Conservation (phyloP, 2,329 filamentous ascomycete genomes). For the Neocucurbitaria cava region DNA sequence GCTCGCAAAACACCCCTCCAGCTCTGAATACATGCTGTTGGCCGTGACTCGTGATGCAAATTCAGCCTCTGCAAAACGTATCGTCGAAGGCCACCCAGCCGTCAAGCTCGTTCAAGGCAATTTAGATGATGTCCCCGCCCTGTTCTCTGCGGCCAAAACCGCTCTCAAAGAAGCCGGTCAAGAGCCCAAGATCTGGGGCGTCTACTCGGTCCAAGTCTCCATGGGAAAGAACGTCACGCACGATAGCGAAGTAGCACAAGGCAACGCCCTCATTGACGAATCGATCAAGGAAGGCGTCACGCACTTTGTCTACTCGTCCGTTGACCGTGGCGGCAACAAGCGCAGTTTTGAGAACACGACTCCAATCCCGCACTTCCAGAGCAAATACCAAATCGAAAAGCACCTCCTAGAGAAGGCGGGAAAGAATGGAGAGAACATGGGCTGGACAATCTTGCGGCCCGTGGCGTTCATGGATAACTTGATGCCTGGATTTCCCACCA, state of each 20-base stretch:
- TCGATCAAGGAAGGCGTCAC: slow-evolving; percentile 62
- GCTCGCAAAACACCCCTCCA: slow-evolving; percentile 46
- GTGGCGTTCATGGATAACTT: slow-evolving; percentile 70
- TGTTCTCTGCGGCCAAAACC: slow-evolving; percentile 58
- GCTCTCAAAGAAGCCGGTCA: slow-evolving; percentile 43
- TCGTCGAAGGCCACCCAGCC: slow-evolving; percentile 54
- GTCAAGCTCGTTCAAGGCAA: slow-evolving; percentile 66
- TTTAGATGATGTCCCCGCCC: slow-evolving; percentile 57
- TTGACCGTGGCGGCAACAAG: slow-evolving; percentile 67
- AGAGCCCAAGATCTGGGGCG: slow-evolving; percentile 60
- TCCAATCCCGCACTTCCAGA: slow-evolving; percentile 66
- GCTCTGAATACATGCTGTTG: slow-evolving; percentile 58
- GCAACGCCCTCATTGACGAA: slow-evolving; percentile 65
- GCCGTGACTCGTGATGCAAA: slow-evolving; percentile 66
- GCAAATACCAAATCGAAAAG: slow-evolving; percentile 68
- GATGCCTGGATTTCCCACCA: slow-evolving; percentile 54
- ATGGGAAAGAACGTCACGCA: slow-evolving; percentile 52
- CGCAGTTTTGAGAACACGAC: slow-evolving; percentile 57
- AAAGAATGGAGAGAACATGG: slow-evolving; percentile 56
- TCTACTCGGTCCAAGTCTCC: slow-evolving; percentile 67
- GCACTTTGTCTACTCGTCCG: slow-evolving; percentile 69
- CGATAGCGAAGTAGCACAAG: slow-evolving; percentile 61
- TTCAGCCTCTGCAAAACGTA: slow-evolving; percentile 59
- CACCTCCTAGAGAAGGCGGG: slow-evolving; percentile 61
- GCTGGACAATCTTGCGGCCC: slow-evolving; percentile 68